Evolutionary conservation across 768 basidiomycete genomes (phyloP), one percentile per base, ranked within the genome.

Genomic region (Russula lepida): DNA sequence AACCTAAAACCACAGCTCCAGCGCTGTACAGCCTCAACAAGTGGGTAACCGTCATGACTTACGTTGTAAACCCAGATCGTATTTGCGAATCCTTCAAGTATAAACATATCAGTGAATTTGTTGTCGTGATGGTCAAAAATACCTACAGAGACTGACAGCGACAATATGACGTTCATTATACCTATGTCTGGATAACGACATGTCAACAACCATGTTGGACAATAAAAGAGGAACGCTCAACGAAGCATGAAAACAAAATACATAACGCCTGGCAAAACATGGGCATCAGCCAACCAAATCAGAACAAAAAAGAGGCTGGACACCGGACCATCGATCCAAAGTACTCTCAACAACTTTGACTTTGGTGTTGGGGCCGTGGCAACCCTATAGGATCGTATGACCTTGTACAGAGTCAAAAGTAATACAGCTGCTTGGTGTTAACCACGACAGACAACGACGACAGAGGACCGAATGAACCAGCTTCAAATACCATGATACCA

Each of bases 191-290:
- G 8, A 25, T 8, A 9, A 5, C 7, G 27, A 12, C 27, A 33
- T 27, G 37, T 51, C 27, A 13, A 11, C 3, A 12, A 4, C n/a
- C 23, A 28, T 4, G 21, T 6, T 2, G 0, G 4, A 9, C 11
- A 35, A 28, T 11, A 13, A n/a, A n/a, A 37, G 6, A 15, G 8
- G 51, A 39, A 48, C 11, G 11, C 60, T 56, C 28, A 64, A 56
- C 28, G 23, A 62, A 25, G 13, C 64, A 64, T 58, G 60, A 62
- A 62, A 21, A 64, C 47, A 19, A 62, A 64, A 52, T 64, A 64
- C 3, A 64, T 62, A 17, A 58, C 35, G 12, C 64, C 64, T 64
- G 21, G 8, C 3, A 23, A 62, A 52, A 7, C 13, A 17, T 15
- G 25, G 23, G 0, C 6, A 9, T 61, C 27, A 51, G 30, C 33